phyloP scores from a whole-genome alignment of 495 filamentous ascomycete species.

The Entonaema liquescens region DNA sequence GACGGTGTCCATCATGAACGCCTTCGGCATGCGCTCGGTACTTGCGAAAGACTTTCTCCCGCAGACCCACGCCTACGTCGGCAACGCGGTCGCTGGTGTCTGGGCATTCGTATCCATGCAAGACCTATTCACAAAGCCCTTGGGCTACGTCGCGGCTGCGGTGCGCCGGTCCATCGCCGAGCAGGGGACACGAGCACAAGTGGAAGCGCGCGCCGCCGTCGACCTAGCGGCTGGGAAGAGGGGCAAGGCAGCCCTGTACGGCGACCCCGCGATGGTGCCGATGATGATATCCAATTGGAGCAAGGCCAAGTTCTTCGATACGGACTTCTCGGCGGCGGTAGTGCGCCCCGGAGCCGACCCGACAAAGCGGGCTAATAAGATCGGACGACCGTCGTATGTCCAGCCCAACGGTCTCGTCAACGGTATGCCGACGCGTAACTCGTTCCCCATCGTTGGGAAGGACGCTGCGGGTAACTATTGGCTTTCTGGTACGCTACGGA shows the following conservation, averaged over 20 bases:
- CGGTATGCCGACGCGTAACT: conserved; percentile 43
- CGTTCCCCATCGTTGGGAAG: conserved; percentile 57
- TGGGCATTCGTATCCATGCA: conserved; percentile 45
- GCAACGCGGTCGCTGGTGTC: conserved; percentile 43
- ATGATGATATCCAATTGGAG: conserved; percentile 58
- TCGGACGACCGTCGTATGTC: conserved; percentile 35
- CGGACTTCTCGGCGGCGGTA: conserved; percentile 57
- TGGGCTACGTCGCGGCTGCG: conserved; percentile 48
- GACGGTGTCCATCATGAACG: conserved; percentile 45
- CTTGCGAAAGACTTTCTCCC: conserved; percentile 41
- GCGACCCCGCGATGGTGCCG: conserved; percentile 48
- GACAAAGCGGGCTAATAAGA: conserved; percentile 40
- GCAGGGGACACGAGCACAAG: conserved; percentile 55
- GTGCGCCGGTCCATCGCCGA: conserved; percentile 51
- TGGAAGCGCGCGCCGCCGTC: conserved; percentile 48
- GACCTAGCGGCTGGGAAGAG: conserved; percentile 1
- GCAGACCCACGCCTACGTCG: conserved; percentile 44
- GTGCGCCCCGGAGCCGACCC: conserved; percentile 24
- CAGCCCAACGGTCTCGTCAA: conserved; percentile 46
- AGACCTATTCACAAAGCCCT: conserved; percentile 48
- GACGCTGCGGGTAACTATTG: conserved; percentile 61
- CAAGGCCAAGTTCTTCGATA: conserved; percentile 55
- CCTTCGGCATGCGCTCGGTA: conserved; percentile 43
- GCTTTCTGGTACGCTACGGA: conserved; percentile 50
- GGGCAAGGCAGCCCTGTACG: conserved; percentile 45